phyloP scores from a whole-genome alignment of 345 rosid genomes.

The Aegle marmelos region DNA sequence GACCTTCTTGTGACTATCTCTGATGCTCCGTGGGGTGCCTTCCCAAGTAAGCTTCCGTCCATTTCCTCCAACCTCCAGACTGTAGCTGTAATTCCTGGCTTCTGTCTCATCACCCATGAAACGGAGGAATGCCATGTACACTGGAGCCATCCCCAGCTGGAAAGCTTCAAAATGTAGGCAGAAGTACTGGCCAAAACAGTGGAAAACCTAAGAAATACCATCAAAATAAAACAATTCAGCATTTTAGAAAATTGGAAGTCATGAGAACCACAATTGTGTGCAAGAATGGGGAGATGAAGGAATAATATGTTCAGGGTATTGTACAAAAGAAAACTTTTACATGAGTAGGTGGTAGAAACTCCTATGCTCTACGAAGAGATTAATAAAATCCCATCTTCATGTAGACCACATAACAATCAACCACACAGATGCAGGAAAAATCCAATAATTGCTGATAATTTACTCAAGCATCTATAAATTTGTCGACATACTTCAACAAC shows the following conservation, averaged over 20 bases:
- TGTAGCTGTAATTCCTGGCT: slow-evolving; percentile 83
- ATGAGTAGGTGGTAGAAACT: not conserved
- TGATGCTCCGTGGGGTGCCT: slow-evolving; percentile 82
- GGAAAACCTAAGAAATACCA: slow-evolving; percentile 57
- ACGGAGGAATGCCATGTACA: slow-evolving; percentile 92
- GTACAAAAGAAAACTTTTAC: not conserved
- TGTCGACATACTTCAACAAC: not conserved
- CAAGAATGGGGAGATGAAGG: not conserved
- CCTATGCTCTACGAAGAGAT: not conserved
- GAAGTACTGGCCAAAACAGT: slow-evolving; percentile 92
- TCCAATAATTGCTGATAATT: not conserved
- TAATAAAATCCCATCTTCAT: not conserved
- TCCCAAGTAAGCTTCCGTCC: slow-evolving; percentile 91
- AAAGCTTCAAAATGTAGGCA: slow-evolving; percentile 98
- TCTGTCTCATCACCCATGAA: slow-evolving; percentile 94
- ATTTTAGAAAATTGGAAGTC: not conserved
- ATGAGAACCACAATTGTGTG: not conserved
- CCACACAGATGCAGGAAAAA: not conserved
- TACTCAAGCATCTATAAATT: not conserved
- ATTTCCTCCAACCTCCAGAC: slow-evolving; percentile 93
- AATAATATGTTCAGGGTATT: not conserved
- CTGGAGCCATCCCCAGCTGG: slow-evolving; percentile 96
- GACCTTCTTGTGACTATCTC: slow-evolving; percentile 93
- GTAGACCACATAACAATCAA: not conserved
- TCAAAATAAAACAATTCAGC: slow-evolving; percentile 7